Evolutionary conservation across 768 basidiomycete species (phyloP).

Genomic region (Mycena maculata): DNA sequence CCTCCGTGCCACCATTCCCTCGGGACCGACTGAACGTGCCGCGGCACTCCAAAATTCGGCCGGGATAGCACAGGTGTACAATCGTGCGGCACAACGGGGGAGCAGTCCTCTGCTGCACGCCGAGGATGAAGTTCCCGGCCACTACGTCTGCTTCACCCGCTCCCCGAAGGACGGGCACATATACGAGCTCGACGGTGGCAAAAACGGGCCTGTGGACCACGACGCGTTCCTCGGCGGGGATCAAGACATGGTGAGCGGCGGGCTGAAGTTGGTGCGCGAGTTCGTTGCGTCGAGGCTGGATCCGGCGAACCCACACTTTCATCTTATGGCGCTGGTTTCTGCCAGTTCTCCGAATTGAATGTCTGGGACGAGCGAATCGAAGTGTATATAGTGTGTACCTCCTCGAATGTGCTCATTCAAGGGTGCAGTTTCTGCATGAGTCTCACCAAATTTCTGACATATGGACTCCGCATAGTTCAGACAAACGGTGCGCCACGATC

Average conservation of each 20-base stretch:
- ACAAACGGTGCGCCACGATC: too few species aligned
- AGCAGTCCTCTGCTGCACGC: slow-evolving; percentile 20
- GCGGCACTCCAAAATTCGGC: slow-evolving; percentile 28
- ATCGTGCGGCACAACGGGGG: slow-evolving; percentile 30
- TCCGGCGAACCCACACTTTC: slow-evolving; percentile 28
- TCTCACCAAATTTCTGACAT: too few species aligned
- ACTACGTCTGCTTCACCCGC: slow-evolving; percentile 34
- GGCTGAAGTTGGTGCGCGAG: slow-evolving; percentile 29
- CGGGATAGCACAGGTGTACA: slow-evolving; percentile 31
- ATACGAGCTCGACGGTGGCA: slow-evolving; percentile 36
- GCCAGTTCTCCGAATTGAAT: not conserved
- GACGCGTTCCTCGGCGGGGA: slow-evolving; percentile 27
- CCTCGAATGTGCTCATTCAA: too few species aligned
- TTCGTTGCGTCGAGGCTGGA: slow-evolving; percentile 26
- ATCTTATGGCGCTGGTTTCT: slow-evolving; percentile 34
- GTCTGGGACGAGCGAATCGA: too few species aligned
- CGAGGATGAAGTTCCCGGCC: slow-evolving; percentile 26
- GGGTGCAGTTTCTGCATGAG: too few species aligned
- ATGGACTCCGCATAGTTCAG: too few species aligned
- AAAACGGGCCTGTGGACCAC: slow-evolving; percentile 36
- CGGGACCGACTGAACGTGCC: slow-evolving; percentile 30
- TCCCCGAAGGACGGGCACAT: slow-evolving; percentile 33
- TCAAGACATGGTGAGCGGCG: slow-evolving; percentile 33
- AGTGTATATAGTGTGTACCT: too few species aligned
- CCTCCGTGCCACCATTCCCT: slow-evolving; percentile 14